Percentiles rank a stretch among this genome's conserved stretches.
Conservation (phyloP, 2,329 filamentous ascomycete species). For the Metarhizium album region DNA sequence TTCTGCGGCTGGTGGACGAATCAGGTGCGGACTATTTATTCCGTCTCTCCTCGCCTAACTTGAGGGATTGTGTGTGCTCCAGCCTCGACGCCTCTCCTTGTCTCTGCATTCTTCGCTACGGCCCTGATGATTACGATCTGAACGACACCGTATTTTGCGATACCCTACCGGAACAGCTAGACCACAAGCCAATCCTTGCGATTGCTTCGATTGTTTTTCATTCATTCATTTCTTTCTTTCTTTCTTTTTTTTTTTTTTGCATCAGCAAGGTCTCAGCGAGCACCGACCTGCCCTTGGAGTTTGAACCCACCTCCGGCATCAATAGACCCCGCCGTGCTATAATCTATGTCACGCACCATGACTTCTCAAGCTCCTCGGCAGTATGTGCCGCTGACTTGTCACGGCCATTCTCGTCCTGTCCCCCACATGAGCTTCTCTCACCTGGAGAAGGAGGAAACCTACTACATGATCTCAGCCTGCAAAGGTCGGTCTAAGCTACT, state of each 20-base stretch:
- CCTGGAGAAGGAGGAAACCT: slow-evolving; percentile 69
- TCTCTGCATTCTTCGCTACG: background rate
- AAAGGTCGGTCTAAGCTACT: slow-evolving; percentile 49
- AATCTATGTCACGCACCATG: slow-evolving; percentile 14
- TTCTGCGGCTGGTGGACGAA: background rate
- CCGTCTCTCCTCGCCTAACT: background rate
- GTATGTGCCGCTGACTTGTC: slow-evolving; percentile 84
- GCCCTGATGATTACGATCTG: background rate
- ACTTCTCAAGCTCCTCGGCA: slow-evolving; percentile 32
- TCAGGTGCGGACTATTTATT: background rate
- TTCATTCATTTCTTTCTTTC: background rate
- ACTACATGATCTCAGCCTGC: slow-evolving; percentile 88
- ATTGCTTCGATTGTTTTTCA: too few species aligned
- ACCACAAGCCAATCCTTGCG: background rate
- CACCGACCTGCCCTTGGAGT: background rate
- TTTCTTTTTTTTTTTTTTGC: background rate
- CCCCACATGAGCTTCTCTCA: slow-evolving; percentile 86
- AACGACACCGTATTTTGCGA: background rate
- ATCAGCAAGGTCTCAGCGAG: background rate
- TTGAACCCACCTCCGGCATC: background rate
- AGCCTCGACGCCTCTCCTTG: background rate
- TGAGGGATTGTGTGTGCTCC: background rate
- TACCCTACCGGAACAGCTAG: background rate
- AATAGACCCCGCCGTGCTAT: background rate
- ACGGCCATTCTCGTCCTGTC: slow-evolving; percentile 86